Percentiles rank a stretch among this genome's conserved stretches.
These are phyloP conservation scores for Geum urbanum DNA, from an alignment of 306 rosid genomes.

Conservation along the genomic window DNA sequence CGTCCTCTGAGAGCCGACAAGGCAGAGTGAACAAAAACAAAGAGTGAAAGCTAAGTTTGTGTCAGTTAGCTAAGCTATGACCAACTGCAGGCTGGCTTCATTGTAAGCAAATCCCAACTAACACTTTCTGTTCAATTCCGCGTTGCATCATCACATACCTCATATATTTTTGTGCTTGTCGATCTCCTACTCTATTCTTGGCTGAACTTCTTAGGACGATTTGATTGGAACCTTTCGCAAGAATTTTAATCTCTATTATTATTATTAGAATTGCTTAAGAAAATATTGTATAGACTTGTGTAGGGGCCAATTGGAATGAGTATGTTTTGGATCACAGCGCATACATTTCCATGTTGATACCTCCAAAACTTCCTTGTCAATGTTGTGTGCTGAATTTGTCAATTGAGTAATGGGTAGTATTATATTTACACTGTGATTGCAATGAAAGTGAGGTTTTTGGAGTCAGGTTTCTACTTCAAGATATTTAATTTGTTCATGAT, in stretches of 20 bases:
- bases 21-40: neutral
- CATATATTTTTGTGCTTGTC: neutral
- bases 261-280: no score
- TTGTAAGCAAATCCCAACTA: conserved; percentile 1
- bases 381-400: neutral
- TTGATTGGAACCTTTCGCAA: conserved; percentile 7
- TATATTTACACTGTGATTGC: neutral
- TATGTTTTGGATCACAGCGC: neutral
- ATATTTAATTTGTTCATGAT: neutral
- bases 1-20: neutral
- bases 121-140: neutral
- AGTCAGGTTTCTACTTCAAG: no score
- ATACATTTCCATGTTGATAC: neutral
- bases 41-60: neutral
- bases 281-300: neutral
- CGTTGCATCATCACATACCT: neutral
- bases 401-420: neutral
- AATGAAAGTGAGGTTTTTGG: no score
- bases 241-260: no score
- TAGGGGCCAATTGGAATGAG: neutral
- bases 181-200: neutral
- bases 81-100: neutral
- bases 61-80: neutral
- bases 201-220: neutral
- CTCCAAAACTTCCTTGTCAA: neutral